These are phyloP conservation scores for Rhizophagus sp. DNA, from an alignment of 192 early-diverging fungal genomes.

Conservation along the genomic window DNA sequence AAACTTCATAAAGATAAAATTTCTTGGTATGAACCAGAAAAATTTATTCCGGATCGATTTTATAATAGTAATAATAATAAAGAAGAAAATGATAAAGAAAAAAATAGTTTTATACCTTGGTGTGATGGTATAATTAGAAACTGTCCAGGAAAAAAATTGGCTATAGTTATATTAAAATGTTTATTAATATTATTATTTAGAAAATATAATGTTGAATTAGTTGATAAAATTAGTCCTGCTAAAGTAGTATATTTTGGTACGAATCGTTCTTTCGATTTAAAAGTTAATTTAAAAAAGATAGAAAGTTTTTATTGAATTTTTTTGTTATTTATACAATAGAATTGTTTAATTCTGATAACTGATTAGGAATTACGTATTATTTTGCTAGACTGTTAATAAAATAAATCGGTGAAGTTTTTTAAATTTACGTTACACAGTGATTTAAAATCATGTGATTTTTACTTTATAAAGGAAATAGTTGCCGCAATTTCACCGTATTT, in stretches of 20 bases:
- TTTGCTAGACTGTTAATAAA: too few relatives aligned
- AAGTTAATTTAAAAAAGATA: not conserved
- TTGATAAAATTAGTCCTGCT: not conserved
- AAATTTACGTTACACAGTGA: too few relatives aligned
- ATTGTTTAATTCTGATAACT: too few relatives aligned
- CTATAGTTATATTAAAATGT: not conserved
- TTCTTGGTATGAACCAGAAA: slow-evolving; percentile 9
- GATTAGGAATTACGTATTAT: too few relatives aligned
- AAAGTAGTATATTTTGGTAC: not conserved
- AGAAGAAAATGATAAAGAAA: not conserved
- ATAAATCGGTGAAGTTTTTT: too few relatives aligned
- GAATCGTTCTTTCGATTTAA: not conserved
- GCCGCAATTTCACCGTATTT: too few relatives aligned
- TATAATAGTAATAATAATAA: not conserved
- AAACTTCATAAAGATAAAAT: not conserved
- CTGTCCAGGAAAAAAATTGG: slow-evolving; percentile 21
- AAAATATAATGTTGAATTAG: slow-evolving; percentile 16
- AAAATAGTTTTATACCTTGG: not conserved
- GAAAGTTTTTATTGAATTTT: not conserved
- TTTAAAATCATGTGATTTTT: too few relatives aligned
- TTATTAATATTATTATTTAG: not conserved
- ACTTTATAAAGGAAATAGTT: too few relatives aligned
- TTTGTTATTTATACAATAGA: too few relatives aligned
- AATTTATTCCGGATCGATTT: slow-evolving; percentile 9
- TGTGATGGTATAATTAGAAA: not conserved